phyloP scores from a whole-genome alignment of 2,329 filamentous ascomycete species.

The Catunica adiposa region DNA sequence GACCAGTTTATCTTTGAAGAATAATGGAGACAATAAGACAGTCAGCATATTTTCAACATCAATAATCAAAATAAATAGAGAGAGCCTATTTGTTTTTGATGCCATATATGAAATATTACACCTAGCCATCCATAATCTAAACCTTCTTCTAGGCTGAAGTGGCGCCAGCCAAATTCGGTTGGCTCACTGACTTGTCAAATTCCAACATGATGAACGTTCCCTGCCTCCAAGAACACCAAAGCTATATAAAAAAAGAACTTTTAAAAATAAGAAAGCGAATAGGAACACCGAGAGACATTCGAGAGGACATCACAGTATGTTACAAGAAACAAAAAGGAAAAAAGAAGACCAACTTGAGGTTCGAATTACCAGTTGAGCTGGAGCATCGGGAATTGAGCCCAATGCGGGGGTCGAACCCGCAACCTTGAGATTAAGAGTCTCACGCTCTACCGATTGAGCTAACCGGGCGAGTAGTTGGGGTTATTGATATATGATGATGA shows the following conservation, averaged over 20 bases:
- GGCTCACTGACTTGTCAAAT: neutral
- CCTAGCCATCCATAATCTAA: neutral
- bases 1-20: too few relatives aligned
- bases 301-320: too few relatives aligned
- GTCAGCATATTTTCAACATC: too few relatives aligned
- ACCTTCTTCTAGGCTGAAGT: neutral
- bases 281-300: neutral
- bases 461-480: slow-evolving; percentile 28
- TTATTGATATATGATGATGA: neutral
- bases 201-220: too few relatives aligned
- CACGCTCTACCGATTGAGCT: slow-evolving; percentile 59
- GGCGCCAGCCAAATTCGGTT: neutral
- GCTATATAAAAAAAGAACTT: neutral
- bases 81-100: too few relatives aligned
- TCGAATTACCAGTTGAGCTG: slow-evolving; percentile 12
- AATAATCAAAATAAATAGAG: too few relatives aligned
- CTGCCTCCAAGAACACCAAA: neutral
- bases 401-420: slow-evolving; percentile 26
- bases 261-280: neutral
- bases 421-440: slow-evolving; percentile 44
- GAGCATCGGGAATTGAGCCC: slow-evolving; percentile 17
- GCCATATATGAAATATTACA: neutral
- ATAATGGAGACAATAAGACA: too few relatives aligned
- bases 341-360: slow-evolving; percentile 1
- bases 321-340: neutral